phyloP scores from a whole-genome alignment of 371 early-diverging fungal genomes.

The Lichtheimia corymbifera region DNA sequence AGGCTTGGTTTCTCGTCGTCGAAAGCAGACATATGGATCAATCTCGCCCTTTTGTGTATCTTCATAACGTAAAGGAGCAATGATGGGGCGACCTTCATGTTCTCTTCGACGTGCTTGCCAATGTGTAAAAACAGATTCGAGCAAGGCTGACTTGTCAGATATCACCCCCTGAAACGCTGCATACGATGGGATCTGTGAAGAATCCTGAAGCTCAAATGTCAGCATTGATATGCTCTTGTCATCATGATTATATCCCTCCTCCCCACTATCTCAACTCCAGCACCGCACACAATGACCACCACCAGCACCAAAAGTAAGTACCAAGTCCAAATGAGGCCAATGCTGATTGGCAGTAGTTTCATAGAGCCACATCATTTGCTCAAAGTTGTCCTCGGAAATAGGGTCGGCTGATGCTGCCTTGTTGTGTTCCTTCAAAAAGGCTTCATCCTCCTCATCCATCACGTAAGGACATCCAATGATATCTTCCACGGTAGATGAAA shows the following conservation, averaged over 20 bases:
- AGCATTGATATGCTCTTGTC: too few relatives aligned
- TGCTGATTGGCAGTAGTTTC: constrained; percentile 63
- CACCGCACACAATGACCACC: constrained; percentile 9
- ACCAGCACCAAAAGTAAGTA: constrained; percentile 13
- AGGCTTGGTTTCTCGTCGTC: constrained; percentile 87
- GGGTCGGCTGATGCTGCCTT: constrained; percentile 23
- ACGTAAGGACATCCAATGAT: constrained; percentile 84
- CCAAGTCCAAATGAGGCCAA: constrained; percentile 58
- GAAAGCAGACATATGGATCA: constrained; percentile 96
- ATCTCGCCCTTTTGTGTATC: constrained; percentile 71
- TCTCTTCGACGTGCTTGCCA: constrained; percentile 37
- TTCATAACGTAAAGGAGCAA: constrained; percentile 65
- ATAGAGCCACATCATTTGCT: constrained; percentile 76
- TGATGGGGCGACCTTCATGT: constrained; percentile 57
- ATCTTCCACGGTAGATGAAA: constrained; percentile 86
- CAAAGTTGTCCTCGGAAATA: constrained; percentile 75
- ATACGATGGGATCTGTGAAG: constrained; percentile 45
- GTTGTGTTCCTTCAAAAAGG: constrained; percentile 67
- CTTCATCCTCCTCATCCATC: constrained; percentile 85
- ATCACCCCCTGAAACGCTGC: constrained; percentile 36
- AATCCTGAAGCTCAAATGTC: constrained; percentile 31
- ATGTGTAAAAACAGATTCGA: constrained; percentile 30
- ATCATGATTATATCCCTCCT: too few relatives aligned
- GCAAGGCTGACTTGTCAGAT: constrained; percentile 17
- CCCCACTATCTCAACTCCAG: not conserved